phyloP scores from a whole-genome alignment of 164 flowering plant genomes.

The Magnolia changhungtana region DNA sequence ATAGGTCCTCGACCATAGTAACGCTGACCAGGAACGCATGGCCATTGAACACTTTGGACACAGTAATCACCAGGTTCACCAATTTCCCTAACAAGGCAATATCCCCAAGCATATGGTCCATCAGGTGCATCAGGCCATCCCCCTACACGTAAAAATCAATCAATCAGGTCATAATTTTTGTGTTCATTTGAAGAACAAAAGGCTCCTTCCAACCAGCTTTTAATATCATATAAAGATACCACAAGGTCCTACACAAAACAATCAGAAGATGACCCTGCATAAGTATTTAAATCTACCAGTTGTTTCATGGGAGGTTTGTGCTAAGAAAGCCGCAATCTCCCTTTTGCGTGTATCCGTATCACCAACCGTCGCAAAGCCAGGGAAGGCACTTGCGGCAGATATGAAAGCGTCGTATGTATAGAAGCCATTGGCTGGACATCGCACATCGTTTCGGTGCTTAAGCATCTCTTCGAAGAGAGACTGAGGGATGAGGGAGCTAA shows the following conservation, averaged over 20 bases:
- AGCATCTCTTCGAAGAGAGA: constrained; percentile 2
- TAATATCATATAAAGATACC: too few relatives aligned
- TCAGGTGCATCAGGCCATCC: constrained; percentile 26
- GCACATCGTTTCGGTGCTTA: constrained; percentile 1
- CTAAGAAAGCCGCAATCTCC: constrained; percentile 20
- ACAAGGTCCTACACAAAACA: not conserved
- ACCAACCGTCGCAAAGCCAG: constrained; percentile 37
- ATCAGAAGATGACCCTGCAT: not conserved
- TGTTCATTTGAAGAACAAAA: not conserved
- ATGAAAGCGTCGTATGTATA: constrained; percentile 39
- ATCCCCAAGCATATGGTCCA: constrained; percentile 34
- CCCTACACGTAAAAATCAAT: constrained; percentile 2
- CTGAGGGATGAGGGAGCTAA: not conserved
- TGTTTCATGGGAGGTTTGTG: constrained; percentile 17
- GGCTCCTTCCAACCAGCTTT: too few relatives aligned
- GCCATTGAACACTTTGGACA: not conserved
- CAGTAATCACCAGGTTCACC: constrained; percentile 5
- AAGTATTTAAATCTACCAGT: not conserved
- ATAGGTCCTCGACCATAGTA: constrained; percentile 13
- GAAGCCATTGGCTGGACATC: constrained; percentile 17
- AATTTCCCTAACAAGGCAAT: constrained; percentile 21
- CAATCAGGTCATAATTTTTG: not conserved
- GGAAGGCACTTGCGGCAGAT: constrained; percentile 34
- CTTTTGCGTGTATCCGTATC: constrained; percentile 21
- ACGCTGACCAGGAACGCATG: constrained; percentile 2